Conservation (phyloP, 1,139 yeast genomes). For the Saccharomyces hybrid region DNA sequence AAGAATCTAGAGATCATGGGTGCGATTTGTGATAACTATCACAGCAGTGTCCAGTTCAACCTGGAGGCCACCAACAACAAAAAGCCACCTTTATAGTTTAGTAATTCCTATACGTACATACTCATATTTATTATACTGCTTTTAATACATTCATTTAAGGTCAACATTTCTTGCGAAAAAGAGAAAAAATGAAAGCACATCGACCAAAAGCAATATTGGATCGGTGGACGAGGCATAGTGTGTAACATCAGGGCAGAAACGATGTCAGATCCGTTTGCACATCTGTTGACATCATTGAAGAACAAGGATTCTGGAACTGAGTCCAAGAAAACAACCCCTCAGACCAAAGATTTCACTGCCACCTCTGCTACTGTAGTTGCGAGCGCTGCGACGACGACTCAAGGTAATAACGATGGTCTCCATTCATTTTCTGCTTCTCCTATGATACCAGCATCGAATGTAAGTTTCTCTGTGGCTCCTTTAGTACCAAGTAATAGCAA, state of each 20-base stretch:
- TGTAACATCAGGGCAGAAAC: background rate
- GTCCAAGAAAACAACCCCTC: background rate
- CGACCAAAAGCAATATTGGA: background rate
- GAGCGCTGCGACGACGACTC: background rate
- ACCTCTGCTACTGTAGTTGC: background rate
- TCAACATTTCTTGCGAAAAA: background rate
- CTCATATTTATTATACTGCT: background rate
- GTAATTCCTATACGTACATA: background rate
- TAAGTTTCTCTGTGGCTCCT: background rate
- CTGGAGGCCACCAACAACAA: slow-evolving; percentile 63
- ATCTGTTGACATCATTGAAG: slow-evolving; percentile 34
- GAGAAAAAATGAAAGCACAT: background rate
- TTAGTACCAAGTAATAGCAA: background rate
- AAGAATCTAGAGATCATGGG: slow-evolving; percentile 69
- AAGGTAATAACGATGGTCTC: background rate
- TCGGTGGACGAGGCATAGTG: background rate
- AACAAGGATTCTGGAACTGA: slow-evolving; percentile 8
- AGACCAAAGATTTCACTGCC: background rate
- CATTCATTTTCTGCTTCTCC: background rate
- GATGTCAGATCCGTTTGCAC: slow-evolving; percentile 40
- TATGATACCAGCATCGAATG: background rate
- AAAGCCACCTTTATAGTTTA: slow-evolving; percentile 39
- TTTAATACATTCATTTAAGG: background rate
- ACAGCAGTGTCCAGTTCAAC: slow-evolving; percentile 63
- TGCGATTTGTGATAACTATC: slow-evolving; percentile 77